A percentile compares a stretch with the other conserved stretches of the same genome.
Conservation (phyloP, 495 filamentous ascomycete species). For the Darksidea phi region DNA sequence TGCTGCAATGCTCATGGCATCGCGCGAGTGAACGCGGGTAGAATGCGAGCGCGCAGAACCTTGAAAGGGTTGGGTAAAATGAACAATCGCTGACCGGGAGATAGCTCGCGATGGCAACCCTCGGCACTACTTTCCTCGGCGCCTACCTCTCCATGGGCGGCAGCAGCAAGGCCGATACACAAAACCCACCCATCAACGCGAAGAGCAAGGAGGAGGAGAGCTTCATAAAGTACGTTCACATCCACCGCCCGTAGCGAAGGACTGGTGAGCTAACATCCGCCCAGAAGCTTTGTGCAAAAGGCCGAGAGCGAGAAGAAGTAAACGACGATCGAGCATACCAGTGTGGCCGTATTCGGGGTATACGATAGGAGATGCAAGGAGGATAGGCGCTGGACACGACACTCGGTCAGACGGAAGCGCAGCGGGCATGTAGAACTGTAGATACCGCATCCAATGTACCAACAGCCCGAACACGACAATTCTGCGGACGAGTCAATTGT, state of each 20-base stretch:
- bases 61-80: too few species aligned
- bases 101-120: conserved; percentile 83
- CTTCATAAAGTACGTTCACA: conserved; percentile 83
- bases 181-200: conserved; percentile 80
- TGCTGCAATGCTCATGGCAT: too few species aligned
- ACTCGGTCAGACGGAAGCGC: conserved; percentile 8
- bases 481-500: neutral
- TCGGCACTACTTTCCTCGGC: conserved; percentile 64
- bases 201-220: conserved; percentile 88
- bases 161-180: conserved; percentile 56
- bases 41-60: too few species aligned
- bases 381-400: conserved; percentile 1
- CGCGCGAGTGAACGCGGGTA: neutral
- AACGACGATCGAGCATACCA: conserved; percentile 1
- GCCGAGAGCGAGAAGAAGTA: conserved; percentile 53
- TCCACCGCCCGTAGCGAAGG: too few species aligned
- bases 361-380: neutral
- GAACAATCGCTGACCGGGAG: conserved; percentile 6
- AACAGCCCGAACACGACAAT: conserved; percentile 11
- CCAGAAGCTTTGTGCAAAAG: conserved; percentile 39
- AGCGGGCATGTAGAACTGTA: conserved; percentile 28
- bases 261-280: conserved; percentile 14
- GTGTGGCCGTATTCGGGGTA: neutral
- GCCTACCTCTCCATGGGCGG: conserved; percentile 57
- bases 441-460: conserved; percentile 37